Evolutionary conservation across 2,329 filamentous ascomycete genomes (phyloP).

Genomic region (Leptodontidium sp.): DNA sequence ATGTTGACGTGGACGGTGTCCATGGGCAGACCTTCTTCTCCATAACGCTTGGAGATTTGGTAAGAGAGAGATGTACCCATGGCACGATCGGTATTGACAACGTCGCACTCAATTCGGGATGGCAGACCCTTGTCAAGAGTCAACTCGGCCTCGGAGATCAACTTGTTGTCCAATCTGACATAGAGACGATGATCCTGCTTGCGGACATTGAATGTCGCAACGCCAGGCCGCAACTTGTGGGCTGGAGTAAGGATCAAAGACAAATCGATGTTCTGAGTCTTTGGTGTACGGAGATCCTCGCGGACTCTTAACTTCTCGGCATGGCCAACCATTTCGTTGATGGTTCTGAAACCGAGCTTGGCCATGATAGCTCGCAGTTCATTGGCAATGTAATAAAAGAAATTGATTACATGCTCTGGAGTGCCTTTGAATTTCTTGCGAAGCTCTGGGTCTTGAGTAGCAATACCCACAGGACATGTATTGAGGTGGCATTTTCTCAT

Average conservation of each 20-base stretch:
- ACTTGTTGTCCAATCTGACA: conserved; percentile 93
- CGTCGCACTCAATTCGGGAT: conserved; percentile 91
- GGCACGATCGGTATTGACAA: conserved; percentile 95
- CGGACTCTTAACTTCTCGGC: conserved; percentile 87
- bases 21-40: conserved; percentile 85
- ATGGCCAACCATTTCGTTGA: conserved; percentile 97
- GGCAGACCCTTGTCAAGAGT: conserved; percentile 94
- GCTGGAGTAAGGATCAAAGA: conserved; percentile 93
- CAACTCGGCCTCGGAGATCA: conserved; percentile 93
- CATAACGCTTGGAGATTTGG: conserved; percentile 92
- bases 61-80: conserved; percentile 95
- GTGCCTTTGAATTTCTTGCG: conserved; percentile 93
- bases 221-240: conserved; percentile 92
- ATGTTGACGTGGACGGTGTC: conserved; percentile 97
- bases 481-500: conserved; percentile 77
- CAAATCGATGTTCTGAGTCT: conserved; percentile 92
- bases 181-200: conserved; percentile 97
- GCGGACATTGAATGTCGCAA: conserved; percentile 96
- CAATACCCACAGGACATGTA: conserved; percentile 90
- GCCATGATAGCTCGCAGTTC: conserved; percentile 98
- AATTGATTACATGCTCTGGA: conserved; percentile 97
- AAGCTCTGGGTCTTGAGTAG: conserved; percentile 93
- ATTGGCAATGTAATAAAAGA: conserved; percentile 92
- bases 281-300: conserved; percentile 85
- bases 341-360: conserved; percentile 89